Evolutionary conservation across 345 rosid genomes (phyloP).

Genomic region (Anastatica hierochuntica): DNA sequence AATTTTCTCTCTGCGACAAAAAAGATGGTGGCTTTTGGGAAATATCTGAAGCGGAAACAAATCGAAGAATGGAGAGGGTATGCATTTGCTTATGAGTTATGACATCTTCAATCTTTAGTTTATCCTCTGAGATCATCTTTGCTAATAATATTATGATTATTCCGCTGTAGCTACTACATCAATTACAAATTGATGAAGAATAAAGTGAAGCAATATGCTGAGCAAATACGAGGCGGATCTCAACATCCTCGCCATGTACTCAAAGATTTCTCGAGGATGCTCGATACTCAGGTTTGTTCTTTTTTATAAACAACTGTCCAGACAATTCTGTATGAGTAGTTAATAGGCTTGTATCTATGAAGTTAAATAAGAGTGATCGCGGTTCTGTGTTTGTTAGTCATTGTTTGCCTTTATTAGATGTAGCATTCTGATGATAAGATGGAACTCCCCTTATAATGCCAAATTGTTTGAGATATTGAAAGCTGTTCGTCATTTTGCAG

Average conservation of each 20-base stretch:
- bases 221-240: constrained; percentile 65
- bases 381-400: too few species aligned
- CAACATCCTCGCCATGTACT: constrained; percentile 81
- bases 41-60: constrained; percentile 75
- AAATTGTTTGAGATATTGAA: background rate
- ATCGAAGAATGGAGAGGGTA: constrained; percentile 88
- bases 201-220: constrained; percentile 77
- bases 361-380: too few species aligned
- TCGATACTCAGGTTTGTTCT: constrained; percentile 66
- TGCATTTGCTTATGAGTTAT: constrained; percentile 20
- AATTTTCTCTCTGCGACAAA: constrained; percentile 18
- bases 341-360: too few species aligned
- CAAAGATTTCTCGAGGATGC: constrained; percentile 97
- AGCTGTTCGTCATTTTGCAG: constrained; percentile 31
- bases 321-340: background rate
- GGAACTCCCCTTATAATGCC: background rate
- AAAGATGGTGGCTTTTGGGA: constrained; percentile 90
- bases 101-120: background rate
- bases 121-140: constrained; percentile 1
- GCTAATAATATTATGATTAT: background rate
- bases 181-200: constrained; percentile 94
- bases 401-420: too few species aligned
- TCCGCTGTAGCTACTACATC: constrained; percentile 61
- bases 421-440: background rate
- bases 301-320: background rate